These are phyloP conservation scores for Chlorella sorokiniana DNA, from an alignment of 139 green algal species.

Conservation along the genomic window DNA sequence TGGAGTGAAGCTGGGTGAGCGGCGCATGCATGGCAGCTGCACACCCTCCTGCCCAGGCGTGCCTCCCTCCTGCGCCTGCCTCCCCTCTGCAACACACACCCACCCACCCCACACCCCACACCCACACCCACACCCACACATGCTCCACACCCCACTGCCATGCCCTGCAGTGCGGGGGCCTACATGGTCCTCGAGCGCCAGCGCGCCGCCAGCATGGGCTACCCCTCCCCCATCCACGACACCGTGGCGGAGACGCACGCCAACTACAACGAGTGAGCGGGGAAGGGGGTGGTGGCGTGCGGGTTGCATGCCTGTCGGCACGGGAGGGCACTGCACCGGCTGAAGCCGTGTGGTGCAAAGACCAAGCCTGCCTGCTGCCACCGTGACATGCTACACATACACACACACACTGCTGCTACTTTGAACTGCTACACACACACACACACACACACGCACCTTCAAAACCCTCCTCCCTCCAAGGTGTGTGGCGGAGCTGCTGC, in stretches of 20 bases:
- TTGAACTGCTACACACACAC: too few relatives aligned
- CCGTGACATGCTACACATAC: too few relatives aligned
- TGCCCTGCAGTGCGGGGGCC: constrained; percentile 65
- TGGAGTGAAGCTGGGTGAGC: constrained; percentile 45
- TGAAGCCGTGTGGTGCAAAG: neutral
- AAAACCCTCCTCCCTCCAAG: neutral
- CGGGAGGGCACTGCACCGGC: neutral
- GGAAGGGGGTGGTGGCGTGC: neutral
- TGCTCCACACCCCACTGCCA: neutral
- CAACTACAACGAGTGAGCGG: constrained; percentile 65
- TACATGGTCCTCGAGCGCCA: constrained; percentile 79
- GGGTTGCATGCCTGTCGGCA: neutral
- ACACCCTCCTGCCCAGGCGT: neutral
- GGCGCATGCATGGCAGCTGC: neutral
- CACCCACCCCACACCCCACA: constrained; percentile 51
- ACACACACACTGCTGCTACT: neutral
- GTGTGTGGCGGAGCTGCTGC: constrained; percentile 50
- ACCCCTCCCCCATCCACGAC: constrained; percentile 73
- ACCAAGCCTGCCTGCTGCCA: too few relatives aligned
- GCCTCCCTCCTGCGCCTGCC: neutral
- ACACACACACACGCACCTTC: neutral
- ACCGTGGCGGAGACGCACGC: constrained; percentile 73
- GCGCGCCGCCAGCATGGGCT: constrained; percentile 59
- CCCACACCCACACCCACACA: constrained; percentile 29
- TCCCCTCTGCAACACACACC: neutral